These are phyloP conservation scores for Stagonosporopsis tanaceti DNA, from an alignment of 2,329 filamentous ascomycete species.

Conservation along the genomic window DNA sequence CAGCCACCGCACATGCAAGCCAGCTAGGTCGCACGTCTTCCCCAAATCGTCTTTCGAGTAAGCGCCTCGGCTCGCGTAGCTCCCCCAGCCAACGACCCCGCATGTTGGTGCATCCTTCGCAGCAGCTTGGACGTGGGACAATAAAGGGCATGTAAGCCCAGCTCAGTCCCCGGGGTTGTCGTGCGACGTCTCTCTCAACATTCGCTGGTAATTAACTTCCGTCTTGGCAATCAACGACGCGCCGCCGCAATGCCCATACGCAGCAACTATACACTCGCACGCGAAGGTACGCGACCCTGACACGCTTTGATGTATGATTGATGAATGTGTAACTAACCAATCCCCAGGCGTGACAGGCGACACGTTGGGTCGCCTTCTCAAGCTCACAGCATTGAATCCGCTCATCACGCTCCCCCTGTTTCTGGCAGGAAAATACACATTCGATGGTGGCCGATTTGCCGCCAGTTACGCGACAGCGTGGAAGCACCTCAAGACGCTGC, in stretches of 20 bases:
- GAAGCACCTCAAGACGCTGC: slow-evolving; percentile 61
- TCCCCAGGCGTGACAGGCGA: slow-evolving; percentile 57
- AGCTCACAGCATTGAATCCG: slow-evolving; percentile 70
- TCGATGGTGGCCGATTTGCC: slow-evolving; percentile 64
- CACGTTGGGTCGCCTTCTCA: slow-evolving; percentile 65
- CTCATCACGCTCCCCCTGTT: slow-evolving; percentile 69
- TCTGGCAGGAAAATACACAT: slow-evolving; percentile 70
- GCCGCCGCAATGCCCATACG: slow-evolving; percentile 45
- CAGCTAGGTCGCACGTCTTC: neutral
- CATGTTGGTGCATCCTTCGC: neutral
- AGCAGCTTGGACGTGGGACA: neutral
- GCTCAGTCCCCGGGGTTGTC: neutral
- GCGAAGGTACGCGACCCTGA: slow-evolving; percentile 45
- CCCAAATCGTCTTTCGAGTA: neutral
- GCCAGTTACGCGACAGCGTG: slow-evolving; percentile 59
- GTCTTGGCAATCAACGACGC: neutral
- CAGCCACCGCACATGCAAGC: neutral
- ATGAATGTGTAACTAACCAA: neutral
- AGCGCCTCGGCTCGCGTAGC: neutral
- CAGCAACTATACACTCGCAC: slow-evolving; percentile 49
- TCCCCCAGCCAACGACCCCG: neutral
- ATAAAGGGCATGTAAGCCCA: neutral
- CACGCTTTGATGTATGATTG: neutral
- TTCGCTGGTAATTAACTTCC: too few relatives aligned
- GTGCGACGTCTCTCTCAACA: too few relatives aligned